Evolutionary conservation across 441 rosid genomes (phyloP), one percentile per base, ranked within the genome.

Genomic region (Erysimum cheiri): DNA sequence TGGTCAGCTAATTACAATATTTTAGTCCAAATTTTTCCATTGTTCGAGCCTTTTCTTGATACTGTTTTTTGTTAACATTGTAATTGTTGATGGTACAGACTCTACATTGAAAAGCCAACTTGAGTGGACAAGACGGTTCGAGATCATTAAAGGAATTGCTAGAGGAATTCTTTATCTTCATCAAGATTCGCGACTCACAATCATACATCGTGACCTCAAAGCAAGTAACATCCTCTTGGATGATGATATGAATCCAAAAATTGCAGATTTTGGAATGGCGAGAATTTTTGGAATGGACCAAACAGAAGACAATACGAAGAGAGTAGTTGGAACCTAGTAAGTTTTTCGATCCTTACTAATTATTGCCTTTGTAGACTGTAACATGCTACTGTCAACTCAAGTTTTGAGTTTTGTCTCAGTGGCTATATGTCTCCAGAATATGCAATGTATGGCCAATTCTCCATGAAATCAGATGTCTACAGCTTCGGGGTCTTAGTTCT

Each of bases 241-340:
- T 36, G 54, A 73, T 85, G 77, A 75, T 2, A 80, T 83, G 87
- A 75, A 67, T 24, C 80, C 89, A 0, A 83, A 85, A 73, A 73
- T 85, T 48, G n/a, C 85, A 4, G 85, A 83, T 75, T 85, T 83
- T 33, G 87, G 89, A 9, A 78, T 80, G 85, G 87, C 87, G 8
- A 83, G 80, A 5, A 36, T 78, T 36, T 81, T 71, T 11, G 69
- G 64, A 11, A 6, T 72, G 39, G 80, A 81, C 59, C 80, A 83
- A 68, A 80, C 71, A 72, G 3, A 63, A 69, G 9, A 36, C 33
- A 46, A 75, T 14, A 82, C 87, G 22, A 77, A 41, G 24, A 75
- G 76, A 55, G 57, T 82, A 6, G 81, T 78, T 0, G 88, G 88
- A 12, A 85, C 88, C 31, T 74, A 63, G 88, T 84, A 77, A 80